Conservation (phyloP, 2,329 filamentous ascomycete species). For the Emergomyces orientalis region DNA sequence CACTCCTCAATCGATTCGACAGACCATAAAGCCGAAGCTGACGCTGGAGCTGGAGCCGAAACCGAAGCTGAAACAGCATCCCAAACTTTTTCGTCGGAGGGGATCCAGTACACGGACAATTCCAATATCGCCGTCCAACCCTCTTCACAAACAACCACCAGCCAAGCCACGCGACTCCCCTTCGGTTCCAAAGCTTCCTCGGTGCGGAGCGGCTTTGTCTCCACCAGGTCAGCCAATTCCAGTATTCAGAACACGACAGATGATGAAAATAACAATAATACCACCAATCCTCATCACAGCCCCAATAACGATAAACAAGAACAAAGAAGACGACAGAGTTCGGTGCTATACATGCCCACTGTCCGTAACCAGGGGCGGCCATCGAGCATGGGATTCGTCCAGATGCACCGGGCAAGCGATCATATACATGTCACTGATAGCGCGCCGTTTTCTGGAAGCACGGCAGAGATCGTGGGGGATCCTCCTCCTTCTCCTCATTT, state of each 20-base stretch:
- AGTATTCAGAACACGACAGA: conserved; percentile 25
- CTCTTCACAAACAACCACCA: conserved; percentile 2
- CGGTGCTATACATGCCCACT: conserved; percentile 13
- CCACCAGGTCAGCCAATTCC: conserved; percentile 33
- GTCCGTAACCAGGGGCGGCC: conserved; percentile 29
- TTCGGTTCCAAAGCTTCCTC: conserved; percentile 33
- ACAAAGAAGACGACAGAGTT: conserved; percentile 11
- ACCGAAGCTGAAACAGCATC: conserved; percentile 12
- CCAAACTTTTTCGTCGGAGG: conserved; percentile 18
- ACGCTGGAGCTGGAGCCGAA: not conserved
- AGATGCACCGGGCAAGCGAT: conserved; percentile 40
- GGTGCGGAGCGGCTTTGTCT: conserved; percentile 29
- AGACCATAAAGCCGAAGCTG: conserved; percentile 14
- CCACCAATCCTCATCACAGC: not conserved
- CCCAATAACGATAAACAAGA: conserved; percentile 10
- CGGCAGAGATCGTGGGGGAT: conserved; percentile 38
- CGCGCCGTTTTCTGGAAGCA: conserved; percentile 32
- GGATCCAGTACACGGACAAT: conserved; percentile 9
- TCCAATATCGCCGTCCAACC: conserved; percentile 13
- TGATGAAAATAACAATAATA: conserved; percentile 14
- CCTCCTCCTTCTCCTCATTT: conserved; percentile 14
- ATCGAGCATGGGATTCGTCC: conserved; percentile 43
- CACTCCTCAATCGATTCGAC: conserved; percentile 15
- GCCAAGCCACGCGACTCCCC: conserved; percentile 32
- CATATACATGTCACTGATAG: conserved; percentile 38